Percentiles rank a stretch among this genome's conserved stretches.
phyloP scores from a whole-genome alignment of 78 protist genomes.

The Acrasis kona region DNA sequence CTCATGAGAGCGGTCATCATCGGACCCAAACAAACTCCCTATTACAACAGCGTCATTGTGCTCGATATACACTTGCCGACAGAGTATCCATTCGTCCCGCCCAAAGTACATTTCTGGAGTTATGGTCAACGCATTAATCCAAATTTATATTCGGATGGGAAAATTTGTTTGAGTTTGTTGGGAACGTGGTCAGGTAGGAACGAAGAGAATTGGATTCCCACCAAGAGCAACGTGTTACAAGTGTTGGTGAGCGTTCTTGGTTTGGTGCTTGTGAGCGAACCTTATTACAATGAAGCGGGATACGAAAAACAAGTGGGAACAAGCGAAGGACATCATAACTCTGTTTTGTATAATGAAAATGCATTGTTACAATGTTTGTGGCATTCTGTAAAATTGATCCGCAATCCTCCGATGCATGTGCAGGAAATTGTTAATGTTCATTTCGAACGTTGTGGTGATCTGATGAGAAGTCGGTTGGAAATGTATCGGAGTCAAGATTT shows the following conservation, averaged over 20 bases:
- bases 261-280: conserved; percentile 38
- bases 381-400: background rate
- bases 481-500: background rate
- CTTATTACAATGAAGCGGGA: conserved; percentile 60
- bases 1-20: conserved; percentile 15
- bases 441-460: background rate
- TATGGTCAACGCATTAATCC: conserved; percentile 44
- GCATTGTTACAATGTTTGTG: background rate
- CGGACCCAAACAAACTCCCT: conserved; percentile 42
- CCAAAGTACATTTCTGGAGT: background rate
- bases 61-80: conserved; percentile 28
- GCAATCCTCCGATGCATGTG: background rate
- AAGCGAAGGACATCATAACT: conserved; percentile 9
- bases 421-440: background rate
- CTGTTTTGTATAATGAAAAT: conserved; percentile 25
- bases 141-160: conserved; percentile 43
- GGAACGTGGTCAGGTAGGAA: conserved; percentile 47
- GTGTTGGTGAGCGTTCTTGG: conserved; percentile 38
- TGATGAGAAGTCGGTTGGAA: background rate
- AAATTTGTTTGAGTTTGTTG: conserved; percentile 44
- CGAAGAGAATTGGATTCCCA: conserved; percentile 31
- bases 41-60: conserved; percentile 2
- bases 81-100: conserved; percentile 5
- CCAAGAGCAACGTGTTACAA: conserved; percentile 1
- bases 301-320: conserved; percentile 41